phyloP scores from a whole-genome alignment of 805 yeast genomes.

The Naumovozyma dairenensis region DNA sequence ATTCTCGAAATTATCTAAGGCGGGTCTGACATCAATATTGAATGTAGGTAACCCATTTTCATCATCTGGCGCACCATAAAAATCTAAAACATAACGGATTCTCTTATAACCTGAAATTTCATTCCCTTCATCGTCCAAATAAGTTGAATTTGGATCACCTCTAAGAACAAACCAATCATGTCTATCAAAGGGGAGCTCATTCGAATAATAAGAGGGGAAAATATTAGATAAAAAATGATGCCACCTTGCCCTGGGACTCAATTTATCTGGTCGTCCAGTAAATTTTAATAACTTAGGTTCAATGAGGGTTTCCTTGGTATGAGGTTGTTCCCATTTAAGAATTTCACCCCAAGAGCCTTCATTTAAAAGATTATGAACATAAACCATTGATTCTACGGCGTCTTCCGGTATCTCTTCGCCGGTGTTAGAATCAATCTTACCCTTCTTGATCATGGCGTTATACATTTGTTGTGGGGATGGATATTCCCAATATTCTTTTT shows the following conservation, averaged over 20 bases:
- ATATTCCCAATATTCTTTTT: slow-evolving; percentile 88
- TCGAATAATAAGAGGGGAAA: slow-evolving; percentile 63
- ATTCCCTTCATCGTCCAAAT: no score
- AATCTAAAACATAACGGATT: slow-evolving; percentile 90
- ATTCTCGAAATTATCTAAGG: slow-evolving; percentile 57
- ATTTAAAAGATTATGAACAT: slow-evolving; percentile 88
- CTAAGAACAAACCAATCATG: slow-evolving; percentile 97
- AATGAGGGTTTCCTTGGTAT: slow-evolving; percentile 43
- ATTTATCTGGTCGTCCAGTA: slow-evolving; percentile 83
- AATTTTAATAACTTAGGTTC: slow-evolving; percentile 76
- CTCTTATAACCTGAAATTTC: slow-evolving; percentile 43
- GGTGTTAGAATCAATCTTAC: slow-evolving; percentile 40
- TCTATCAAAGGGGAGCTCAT: slow-evolving; percentile 90
- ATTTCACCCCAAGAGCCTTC: slow-evolving; percentile 98
- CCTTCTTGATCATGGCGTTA: slow-evolving; percentile 93
- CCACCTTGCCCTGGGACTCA: slow-evolving; percentile 76
- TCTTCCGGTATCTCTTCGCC: slow-evolving; percentile 83
- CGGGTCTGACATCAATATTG: slow-evolving; percentile 91
- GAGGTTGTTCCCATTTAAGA: slow-evolving; percentile 77
- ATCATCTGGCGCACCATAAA: slow-evolving; percentile 92
- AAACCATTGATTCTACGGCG: slow-evolving; percentile 95
- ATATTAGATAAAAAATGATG: slow-evolving; percentile 54
- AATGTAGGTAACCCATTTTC: slow-evolving; percentile 85
- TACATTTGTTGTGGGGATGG: slow-evolving; percentile 99
- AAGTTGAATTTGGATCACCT: slow-evolving; percentile 30